phyloP scores from a whole-genome alignment of 2,329 filamentous ascomycete species.

The Xylariales sp. region DNA sequence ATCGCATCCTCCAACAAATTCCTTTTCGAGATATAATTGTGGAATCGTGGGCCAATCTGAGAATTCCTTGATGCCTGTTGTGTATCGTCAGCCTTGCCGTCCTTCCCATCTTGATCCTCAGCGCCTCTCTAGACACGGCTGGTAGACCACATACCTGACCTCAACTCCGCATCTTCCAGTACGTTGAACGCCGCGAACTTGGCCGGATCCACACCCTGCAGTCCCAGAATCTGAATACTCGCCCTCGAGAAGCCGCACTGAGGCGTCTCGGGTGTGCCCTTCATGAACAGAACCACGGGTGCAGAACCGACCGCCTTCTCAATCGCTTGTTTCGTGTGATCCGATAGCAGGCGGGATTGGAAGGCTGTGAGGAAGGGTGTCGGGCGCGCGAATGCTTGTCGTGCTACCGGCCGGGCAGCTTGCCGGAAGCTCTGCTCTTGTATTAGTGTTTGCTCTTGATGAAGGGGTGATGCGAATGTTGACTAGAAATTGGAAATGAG shows the following conservation, averaged over 20 bases:
- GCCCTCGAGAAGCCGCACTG: constrained; percentile 97
- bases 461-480: too few species aligned
- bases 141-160: constrained; percentile 57
- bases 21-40: constrained; percentile 90
- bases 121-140: too few species aligned
- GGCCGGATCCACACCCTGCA: constrained; percentile 89
- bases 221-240: constrained; percentile 86
- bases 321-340: constrained; percentile 75
- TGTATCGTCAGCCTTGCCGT: constrained; percentile 8
- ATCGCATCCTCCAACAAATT: constrained; percentile 97
- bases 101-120: too few species aligned
- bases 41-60: constrained; percentile 99
- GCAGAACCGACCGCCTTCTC: constrained; percentile 84
- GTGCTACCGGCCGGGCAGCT: constrained; percentile 32
- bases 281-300: constrained; percentile 98
- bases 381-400: constrained; percentile 16
- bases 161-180: constrained; percentile 81
- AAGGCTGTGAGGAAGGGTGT: constrained; percentile 25
- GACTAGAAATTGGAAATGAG: too few species aligned
- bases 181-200: constrained; percentile 99
- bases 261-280: constrained; percentile 91
- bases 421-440: constrained; percentile 39
- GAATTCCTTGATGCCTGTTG: constrained; percentile 91
- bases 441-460: background rate
- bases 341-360: constrained; percentile 68